phyloP scores from a whole-genome alignment of 805 yeast genomes.

The Blastobotrys parvus region DNA sequence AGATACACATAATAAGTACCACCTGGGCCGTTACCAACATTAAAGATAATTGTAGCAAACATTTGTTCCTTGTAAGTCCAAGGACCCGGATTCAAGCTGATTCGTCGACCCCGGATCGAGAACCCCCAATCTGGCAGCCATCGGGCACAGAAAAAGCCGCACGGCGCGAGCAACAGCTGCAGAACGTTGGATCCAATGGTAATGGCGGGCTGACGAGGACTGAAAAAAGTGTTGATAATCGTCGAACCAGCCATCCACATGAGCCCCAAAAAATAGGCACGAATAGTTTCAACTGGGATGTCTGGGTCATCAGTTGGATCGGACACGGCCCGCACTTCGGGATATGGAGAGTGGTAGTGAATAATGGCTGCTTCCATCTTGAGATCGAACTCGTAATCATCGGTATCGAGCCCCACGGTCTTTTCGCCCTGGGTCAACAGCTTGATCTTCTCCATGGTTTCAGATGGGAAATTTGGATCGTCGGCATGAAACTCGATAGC shows the following conservation, averaged over 20 bases:
- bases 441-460: slow-evolving; percentile 20
- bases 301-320: slow-evolving; percentile 37
- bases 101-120: slow-evolving; percentile 32
- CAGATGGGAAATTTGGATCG: slow-evolving; percentile 40
- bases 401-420: slow-evolving; percentile 5
- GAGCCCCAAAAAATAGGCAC: slow-evolving; percentile 44
- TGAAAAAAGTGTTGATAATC: slow-evolving; percentile 48
- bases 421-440: slow-evolving; percentile 24
- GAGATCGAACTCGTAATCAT: slow-evolving; percentile 17
- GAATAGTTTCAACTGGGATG: slow-evolving; percentile 40
- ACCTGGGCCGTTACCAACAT: slow-evolving; percentile 26
- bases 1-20: slow-evolving; percentile 16
- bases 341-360: slow-evolving; percentile 40
- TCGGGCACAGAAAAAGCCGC: slow-evolving; percentile 31
- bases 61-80: slow-evolving; percentile 58
- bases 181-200: slow-evolving; percentile 34
- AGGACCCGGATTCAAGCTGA: slow-evolving; percentile 47
- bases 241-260: slow-evolving; percentile 47
- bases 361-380: slow-evolving; percentile 34
- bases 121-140: slow-evolving; percentile 42
- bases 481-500: slow-evolving; percentile 37
- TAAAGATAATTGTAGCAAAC: slow-evolving; percentile 40
- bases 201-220: slow-evolving; percentile 46
- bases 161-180: slow-evolving; percentile 32
- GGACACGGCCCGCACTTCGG: slow-evolving; percentile 49